These are phyloP conservation scores for Epichloe elymi DNA, from an alignment of 2,329 filamentous ascomycete species.

Conservation along the genomic window DNA sequence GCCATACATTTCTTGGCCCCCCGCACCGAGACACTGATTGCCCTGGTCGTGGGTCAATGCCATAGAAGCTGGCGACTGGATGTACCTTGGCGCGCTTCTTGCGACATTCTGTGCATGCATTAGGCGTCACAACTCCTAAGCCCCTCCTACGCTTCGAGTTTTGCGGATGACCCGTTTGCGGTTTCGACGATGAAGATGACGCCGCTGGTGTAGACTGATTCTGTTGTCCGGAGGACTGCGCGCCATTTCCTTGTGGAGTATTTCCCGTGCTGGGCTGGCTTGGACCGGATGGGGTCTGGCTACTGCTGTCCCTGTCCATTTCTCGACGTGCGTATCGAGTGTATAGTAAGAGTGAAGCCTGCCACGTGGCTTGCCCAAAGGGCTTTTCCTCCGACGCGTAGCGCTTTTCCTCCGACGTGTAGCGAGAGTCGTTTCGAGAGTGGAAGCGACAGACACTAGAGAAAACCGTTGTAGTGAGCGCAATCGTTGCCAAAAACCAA, in stretches of 20 bases:
- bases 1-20: neutral
- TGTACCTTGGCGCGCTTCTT: conserved; percentile 48
- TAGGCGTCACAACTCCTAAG: conserved; percentile 43
- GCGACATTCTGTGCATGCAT: conserved; percentile 47
- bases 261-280: conserved; percentile 20
- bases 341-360: too few species aligned
- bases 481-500: neutral
- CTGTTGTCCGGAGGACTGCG: conserved; percentile 10
- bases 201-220: conserved; percentile 6
- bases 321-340: neutral
- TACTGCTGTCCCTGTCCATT: conserved; percentile 21
- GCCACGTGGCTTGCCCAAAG: too few species aligned
- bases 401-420: neutral
- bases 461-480: neutral
- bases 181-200: conserved; percentile 9
- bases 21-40: neutral
- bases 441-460: neutral
- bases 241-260: conserved; percentile 20
- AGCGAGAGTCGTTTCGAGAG: neutral
- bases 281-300: conserved; percentile 15
- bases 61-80: neutral
- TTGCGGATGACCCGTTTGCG: conserved; percentile 16
- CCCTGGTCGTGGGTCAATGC: neutral
- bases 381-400: neutral
- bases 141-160: conserved; percentile 39